Evolutionary conservation across 768 basidiomycete species (phyloP), one percentile per base, ranked within the genome.

Genomic region (Daedaleopsis nitida): DNA sequence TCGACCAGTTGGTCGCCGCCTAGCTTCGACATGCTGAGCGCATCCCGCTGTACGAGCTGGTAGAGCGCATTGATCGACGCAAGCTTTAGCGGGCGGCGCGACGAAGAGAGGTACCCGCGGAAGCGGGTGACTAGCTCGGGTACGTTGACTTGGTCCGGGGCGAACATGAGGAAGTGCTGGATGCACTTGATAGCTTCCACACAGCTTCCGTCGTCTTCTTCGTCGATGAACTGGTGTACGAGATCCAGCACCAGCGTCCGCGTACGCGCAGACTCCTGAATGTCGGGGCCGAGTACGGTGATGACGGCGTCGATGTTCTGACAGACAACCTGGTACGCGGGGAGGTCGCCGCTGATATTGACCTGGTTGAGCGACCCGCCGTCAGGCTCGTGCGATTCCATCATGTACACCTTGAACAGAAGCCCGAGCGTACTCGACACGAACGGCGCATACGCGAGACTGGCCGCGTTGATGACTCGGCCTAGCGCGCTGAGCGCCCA

Each of bases 111-210:
- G 73, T 98, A 85, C 1, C 79, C 76, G 47, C 92, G 83, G 74
- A 98, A 94, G 38, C 82, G 86, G 44, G 81, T 77, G 24, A 98
- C 89, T 9, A 96, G 81, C 39, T 86, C 85, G 0, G 94, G 90
- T 13, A 95, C 84, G 60, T 94, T 81, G 58, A 94, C 86, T 55
- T 92, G 83, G 63, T 92, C 86, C 0, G 94, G 89, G 0, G 92
- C 89, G 66, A 98, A 98, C 87, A 99, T 96, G 43, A 98, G 82
- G 78, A 97, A 89, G 71, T 98, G 96, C 68, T 98, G 96, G 12
- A 94, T 88, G 73, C 95, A 96, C 74, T 91, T 92, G 74, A 98
- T 96, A 2, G 95, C 95, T 72, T 98, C 94, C 1, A 98, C 92
- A 39, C 88, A 82, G 57, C 95, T 88, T 1, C 88, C 87, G 69